Conservation (phyloP, 495 filamentous ascomycete species). For the Aspergillus bertholletiae region DNA sequence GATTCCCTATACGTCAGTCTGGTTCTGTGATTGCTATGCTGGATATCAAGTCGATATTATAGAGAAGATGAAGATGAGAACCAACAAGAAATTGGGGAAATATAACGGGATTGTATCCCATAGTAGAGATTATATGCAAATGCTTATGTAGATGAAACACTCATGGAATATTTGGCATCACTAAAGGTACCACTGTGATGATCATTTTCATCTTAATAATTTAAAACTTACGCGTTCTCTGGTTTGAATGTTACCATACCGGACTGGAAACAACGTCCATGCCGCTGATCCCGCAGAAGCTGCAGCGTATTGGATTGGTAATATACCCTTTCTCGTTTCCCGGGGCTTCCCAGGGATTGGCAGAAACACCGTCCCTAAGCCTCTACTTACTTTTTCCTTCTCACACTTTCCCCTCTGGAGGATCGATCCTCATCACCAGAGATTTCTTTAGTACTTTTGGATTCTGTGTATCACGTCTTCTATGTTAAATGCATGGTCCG, state of each 20-base stretch:
- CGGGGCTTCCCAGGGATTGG: conserved; percentile 10
- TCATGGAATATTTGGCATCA: background rate
- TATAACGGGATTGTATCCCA: background rate
- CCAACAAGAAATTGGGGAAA: background rate
- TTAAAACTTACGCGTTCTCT: conserved; percentile 8
- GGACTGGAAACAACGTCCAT: conserved; percentile 1
- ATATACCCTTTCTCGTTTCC: conserved; percentile 10
- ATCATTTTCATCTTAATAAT: conserved; percentile 5
- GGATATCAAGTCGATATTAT: background rate
- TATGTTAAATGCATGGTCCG: conserved; percentile 21
- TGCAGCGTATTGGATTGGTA: conserved; percentile 8
- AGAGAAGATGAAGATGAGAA: background rate
- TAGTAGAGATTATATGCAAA: background rate
- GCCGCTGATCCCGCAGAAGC: background rate
- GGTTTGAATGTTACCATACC: conserved; percentile 5
- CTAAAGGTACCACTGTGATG: conserved; percentile 1
- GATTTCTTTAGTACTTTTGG: conserved; percentile 2
- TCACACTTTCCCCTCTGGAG: background rate
- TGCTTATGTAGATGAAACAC: conserved; percentile 12
- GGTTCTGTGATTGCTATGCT: background rate
- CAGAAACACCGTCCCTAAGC: conserved; percentile 13
- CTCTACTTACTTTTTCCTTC: conserved; percentile 16
- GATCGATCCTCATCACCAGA: conserved; percentile 1
- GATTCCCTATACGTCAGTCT: background rate
- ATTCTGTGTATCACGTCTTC: conserved; percentile 10